Evolutionary conservation across 2,329 filamentous ascomycete species (phyloP), one percentile per base, ranked within the genome.

Genomic region (Metarhizium rileyi): DNA sequence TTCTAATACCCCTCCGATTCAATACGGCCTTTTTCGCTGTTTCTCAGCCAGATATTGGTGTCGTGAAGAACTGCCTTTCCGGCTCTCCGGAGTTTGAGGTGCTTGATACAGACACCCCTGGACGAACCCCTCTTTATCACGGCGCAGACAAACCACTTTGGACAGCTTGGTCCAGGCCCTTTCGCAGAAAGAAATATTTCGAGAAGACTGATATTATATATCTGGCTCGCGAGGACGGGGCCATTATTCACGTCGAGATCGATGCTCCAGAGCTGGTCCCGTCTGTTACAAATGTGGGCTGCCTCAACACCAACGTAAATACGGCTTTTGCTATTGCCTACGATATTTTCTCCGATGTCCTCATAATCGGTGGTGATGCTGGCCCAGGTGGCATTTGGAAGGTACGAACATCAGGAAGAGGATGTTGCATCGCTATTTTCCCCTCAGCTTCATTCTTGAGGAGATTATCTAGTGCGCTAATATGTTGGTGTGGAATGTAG

Each of bases 171-270:
- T 81, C 88, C 26, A 80, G 87, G 52, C 86, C 90, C 2, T 77
- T 81, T 52, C 82, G 91, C 7, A 76, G 81, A 23, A 76, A 76
- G 52, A 67, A 71, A 12, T 85, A 84, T 56, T 77, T 78, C 47
- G 70, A 77, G 48, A 75, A 71, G 18, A 81, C 83, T 33, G 93
- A 97, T 60, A 81, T 84, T 52, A 81, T 97, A 45, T 95, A 93
- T 61, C 71, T 98, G 16, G 87, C 86, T 10, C 81, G 90, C 49
- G 91, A 97, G 67, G 91, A 97, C 61, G 93, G 93, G 3, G 72
- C 83, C 45, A 76, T 96, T 9, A 78, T 83, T 48, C 87, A 85
- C 55, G 67, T 91, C 4, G 83, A 89, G 56, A 80, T 88, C 51
- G 77, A 79, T 41, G 74, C 75, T 5, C 71, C 70, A 54, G 77